phyloP scores from a whole-genome alignment of 495 filamentous ascomycete genomes.

The Daldinia childiae region DNA sequence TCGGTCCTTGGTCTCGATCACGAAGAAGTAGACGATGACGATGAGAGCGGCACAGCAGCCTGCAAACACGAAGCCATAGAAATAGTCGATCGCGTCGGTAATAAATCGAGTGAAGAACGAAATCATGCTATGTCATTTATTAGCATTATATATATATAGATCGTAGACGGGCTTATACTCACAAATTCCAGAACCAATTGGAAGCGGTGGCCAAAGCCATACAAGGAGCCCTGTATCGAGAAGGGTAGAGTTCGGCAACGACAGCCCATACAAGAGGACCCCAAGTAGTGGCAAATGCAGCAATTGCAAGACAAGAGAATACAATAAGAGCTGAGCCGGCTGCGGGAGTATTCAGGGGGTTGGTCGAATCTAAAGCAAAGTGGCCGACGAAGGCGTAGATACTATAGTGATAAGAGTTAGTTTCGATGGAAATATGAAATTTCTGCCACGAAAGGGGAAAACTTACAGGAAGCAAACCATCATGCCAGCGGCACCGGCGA shows the following conservation, averaged over 20 bases:
- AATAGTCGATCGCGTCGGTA: slow-evolving; percentile 75
- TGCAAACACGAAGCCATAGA: slow-evolving; percentile 86
- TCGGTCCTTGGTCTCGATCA: slow-evolving; percentile 66
- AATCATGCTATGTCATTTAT: slow-evolving; percentile 55
- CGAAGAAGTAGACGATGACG: slow-evolving; percentile 81
- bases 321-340: slow-evolving; percentile 78
- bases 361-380: slow-evolving; percentile 60
- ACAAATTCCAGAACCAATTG: slow-evolving; percentile 90
- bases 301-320: slow-evolving; percentile 81
- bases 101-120: slow-evolving; percentile 87
- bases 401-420: slow-evolving; percentile 39
- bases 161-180: slow-evolving; percentile 69
- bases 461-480: slow-evolving; percentile 69
- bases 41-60: slow-evolving; percentile 73
- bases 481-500: slow-evolving; percentile 73
- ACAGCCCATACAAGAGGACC: slow-evolving; percentile 86
- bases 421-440: slow-evolving; percentile 61
- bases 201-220: slow-evolving; percentile 81
- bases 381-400: slow-evolving; percentile 75
- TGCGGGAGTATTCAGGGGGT: slow-evolving; percentile 60
- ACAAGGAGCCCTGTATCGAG: slow-evolving; percentile 75
- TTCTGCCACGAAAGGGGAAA: slow-evolving; percentile 36
- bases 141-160: slow-evolving; percentile 55
- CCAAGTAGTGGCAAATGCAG: slow-evolving; percentile 75
- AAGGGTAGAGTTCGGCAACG: slow-evolving; percentile 83